These are phyloP conservation scores for Macaranga tanarius DNA, from an alignment of 441 rosid species.

Conservation along the genomic window DNA sequence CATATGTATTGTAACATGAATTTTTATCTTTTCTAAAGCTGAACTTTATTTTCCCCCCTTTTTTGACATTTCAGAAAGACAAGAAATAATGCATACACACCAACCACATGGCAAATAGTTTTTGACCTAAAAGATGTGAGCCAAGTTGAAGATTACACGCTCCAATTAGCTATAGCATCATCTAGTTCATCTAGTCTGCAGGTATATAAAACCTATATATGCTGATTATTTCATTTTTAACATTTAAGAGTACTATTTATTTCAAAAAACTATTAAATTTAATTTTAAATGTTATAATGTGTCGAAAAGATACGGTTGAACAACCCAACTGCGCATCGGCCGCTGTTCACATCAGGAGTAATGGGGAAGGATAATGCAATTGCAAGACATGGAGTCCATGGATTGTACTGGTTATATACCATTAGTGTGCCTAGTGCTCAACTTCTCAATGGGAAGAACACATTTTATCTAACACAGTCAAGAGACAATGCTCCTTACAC, in stretches of 20 bases:
- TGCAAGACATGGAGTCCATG: conserved; percentile 62
- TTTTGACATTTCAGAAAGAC: background rate
- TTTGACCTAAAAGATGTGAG: conserved; percentile 40
- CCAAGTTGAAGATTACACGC: conserved; percentile 40
- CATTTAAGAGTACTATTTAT: too few relatives aligned
- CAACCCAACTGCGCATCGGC: background rate
- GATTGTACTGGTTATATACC: conserved; percentile 44
- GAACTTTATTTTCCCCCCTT: background rate
- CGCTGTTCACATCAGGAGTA: conserved; percentile 46
- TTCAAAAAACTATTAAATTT: too few relatives aligned
- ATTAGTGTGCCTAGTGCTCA: conserved; percentile 27
- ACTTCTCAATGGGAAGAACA: conserved; percentile 39
- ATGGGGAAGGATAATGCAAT: conserved; percentile 59
- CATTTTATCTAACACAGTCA: conserved; percentile 65
- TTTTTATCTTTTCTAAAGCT: background rate
- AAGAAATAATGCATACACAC: conserved; percentile 22
- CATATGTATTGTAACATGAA: too few relatives aligned
- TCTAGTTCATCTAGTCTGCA: conserved; percentile 46
- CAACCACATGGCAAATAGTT: conserved; percentile 67
- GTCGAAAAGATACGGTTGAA: conserved; percentile 18
- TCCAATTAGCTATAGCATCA: conserved; percentile 71
- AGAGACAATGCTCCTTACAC: conserved; percentile 50
- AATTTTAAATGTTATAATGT: too few relatives aligned
- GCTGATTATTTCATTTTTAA: too few relatives aligned
- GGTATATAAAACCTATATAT: conserved; percentile 28